Base-by-base conservation (phyloP, 1,284 basidiomycete species). In the Thelephora terrestris region DNA sequence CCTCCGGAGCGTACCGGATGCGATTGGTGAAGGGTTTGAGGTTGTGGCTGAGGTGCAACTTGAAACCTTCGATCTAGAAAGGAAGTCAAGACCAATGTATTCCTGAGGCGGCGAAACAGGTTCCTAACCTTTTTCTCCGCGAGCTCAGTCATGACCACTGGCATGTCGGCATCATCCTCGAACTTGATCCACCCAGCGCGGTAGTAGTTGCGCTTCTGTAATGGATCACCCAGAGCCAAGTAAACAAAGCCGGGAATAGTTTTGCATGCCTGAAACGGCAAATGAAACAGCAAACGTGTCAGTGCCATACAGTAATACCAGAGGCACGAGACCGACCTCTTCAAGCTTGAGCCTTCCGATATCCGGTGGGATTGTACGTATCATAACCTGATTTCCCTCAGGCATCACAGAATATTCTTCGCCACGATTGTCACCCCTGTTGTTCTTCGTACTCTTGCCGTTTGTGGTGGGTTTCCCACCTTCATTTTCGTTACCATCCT, bases 101-200 rank as follows among this genome's bases (percentile, higher is more conserved):
- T 10, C n/a, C 21, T 34, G 24, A 43, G 45, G 23, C 18, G 27
- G 25, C 23, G 16, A 47, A n/a, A 34, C 21, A 32, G 18, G 50
- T 38, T 45, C 62, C 63, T 36, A 55, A 91, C 91, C 79, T 91
- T 92, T 59, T 85, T 85, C 54, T 91, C 87, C 46, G 83, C 76
- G 40, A 96, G 61, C 55, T 87, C 81, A 29, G 69, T 60, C 64
- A 93, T 78, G 3, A 86, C 82, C 5, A 70, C 61, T 7, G 74
- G 62, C 75, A 95, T 90, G 56, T 95, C 85, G 5, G 85, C 80
- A 54, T 90, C 87, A 23, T 91, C 85, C 37, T 68, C 68, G 62
- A 93, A 96, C 54, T 81, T 82, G 45, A 93, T 74, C 91, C 92
- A 96, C 5, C 89, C 93, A 2, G 91, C 89, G 34, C 93, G 85